A percentile compares a stretch with the other conserved stretches of the same genome.
These are phyloP conservation scores for Aspergillus piperis DNA, from an alignment of 2,329 filamentous ascomycete species.

Conservation along the genomic window DNA sequence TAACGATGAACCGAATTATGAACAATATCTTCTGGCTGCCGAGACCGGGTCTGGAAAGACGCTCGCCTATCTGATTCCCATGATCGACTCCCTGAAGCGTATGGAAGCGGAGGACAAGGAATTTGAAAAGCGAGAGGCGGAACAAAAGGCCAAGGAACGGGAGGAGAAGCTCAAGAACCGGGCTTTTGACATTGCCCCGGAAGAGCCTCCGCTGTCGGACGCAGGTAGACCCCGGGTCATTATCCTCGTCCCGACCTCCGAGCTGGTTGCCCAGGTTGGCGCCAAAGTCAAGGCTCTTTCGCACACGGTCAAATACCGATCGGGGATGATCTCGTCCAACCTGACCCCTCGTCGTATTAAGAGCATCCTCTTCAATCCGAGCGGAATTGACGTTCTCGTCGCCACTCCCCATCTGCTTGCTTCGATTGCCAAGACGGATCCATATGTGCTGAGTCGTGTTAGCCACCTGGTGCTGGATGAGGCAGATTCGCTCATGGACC, in stretches of 20 bases:
- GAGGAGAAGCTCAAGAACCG: conserved; percentile 54
- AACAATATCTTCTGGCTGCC: conserved; percentile 80
- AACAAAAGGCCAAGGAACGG: conserved; percentile 57
- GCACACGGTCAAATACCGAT: conserved; percentile 83
- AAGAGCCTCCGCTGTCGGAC: conserved; percentile 66
- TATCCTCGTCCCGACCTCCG: conserved; percentile 86
- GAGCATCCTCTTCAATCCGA: conserved; percentile 75
- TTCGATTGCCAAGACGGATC: conserved; percentile 84
- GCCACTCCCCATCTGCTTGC: conserved; percentile 86
- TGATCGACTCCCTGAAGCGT: conserved; percentile 80
- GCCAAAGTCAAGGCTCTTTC: conserved; percentile 77
- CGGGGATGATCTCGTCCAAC: conserved; percentile 77
- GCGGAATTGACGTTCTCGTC: conserved; percentile 81
- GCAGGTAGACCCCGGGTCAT: conserved; percentile 75
- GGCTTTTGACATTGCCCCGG: conserved; percentile 62
- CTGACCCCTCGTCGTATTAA: conserved; percentile 78
- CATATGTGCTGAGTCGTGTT: conserved; percentile 89
- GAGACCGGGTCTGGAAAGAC: conserved; percentile 98
- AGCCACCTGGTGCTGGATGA: conserved; percentile 89
- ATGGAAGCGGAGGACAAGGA: conserved; percentile 66
- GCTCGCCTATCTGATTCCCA: conserved; percentile 83
- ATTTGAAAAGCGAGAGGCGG: conserved; percentile 56
- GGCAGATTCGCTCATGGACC: conserved; percentile 92
- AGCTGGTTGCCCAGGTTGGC: conserved; percentile 87
- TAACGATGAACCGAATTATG: conserved; percentile 51